Base-by-base conservation (phyloP, 495 filamentous ascomycete genomes). In the Aspergillus indologenus region DNA sequence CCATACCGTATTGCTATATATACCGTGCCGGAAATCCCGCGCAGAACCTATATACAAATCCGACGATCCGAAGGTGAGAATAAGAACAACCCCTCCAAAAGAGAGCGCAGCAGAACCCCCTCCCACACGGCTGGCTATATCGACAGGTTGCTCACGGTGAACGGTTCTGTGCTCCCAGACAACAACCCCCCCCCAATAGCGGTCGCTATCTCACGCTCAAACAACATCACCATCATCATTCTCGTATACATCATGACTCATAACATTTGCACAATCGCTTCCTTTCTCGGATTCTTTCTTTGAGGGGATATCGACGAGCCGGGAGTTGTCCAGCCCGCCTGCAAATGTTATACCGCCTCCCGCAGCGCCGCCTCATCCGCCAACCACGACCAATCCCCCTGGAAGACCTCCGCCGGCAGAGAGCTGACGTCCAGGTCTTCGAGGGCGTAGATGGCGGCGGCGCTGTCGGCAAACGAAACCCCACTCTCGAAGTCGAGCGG, bases 371-470 rank as follows among this genome's bases (percentile, higher is more conserved):
- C 47, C 4, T 59, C 62, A n/a, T 65, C 59, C 8, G 53, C 42
- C 43, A 60, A 56, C 63, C 63, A 65, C 24, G 53, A 49, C 63
- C 63, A 65, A n/a, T 65, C 51, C 15, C 43, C 59, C 15, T 61
- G 53, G 44, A 65, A 44, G 11, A 26, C 48, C n/a, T 54, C 44
- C 0, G 45, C 45, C 2, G 45, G 45, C 1, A 47, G 45, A 18
- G 45, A 1, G 7, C 22, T 23, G 45, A 62, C 53, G 53, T 58
- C 63, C 14, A 65, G 18, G 9, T 60, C 60, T n/a, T 60, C 60
- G 45, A 65, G 42, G 12, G 54, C 56, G n/a, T 58, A 58, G 20
- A 61, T 57, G 18, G 44, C 59, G 17, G 58, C 58, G 26, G 54
- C 49, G 5, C 54, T 17, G 44, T 29, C 19, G 53, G 31, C 5